phyloP scores from a whole-genome alignment of 148 eudicot genomes.

The Chenopodium suecicum region DNA sequence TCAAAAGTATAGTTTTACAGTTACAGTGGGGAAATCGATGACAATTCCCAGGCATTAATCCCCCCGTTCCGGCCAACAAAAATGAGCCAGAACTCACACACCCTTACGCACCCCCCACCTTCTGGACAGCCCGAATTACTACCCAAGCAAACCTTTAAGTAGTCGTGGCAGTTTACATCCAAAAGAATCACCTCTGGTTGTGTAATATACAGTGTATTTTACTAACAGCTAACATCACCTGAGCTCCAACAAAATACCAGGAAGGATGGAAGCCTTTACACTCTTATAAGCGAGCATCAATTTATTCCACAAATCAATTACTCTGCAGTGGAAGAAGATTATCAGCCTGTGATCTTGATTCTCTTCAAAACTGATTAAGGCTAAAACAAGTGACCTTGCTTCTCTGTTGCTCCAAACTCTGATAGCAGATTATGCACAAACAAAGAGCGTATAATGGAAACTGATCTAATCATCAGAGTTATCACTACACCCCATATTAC shows the following conservation, averaged over 20 bases:
- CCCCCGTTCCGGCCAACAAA: not conserved
- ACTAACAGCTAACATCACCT: not conserved
- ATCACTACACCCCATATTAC: not conserved
- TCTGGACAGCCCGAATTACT: not conserved
- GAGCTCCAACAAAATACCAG: not conserved
- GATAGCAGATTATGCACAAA: not conserved
- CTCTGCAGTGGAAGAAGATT: not conserved
- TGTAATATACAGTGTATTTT: not conserved
- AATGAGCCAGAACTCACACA: not conserved
- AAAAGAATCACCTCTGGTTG: slow-evolving; percentile 6
- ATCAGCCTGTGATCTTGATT: not conserved
- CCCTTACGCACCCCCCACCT: not conserved
- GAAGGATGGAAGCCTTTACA: not conserved
- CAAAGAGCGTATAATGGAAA: not conserved
- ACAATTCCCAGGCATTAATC: not conserved
- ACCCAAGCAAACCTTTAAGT: not conserved
- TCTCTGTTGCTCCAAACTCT: not conserved
- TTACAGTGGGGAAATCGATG: not conserved
- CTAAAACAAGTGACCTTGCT: not conserved
- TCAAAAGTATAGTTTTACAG: not conserved
- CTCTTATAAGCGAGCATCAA: not conserved
- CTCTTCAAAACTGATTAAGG: not conserved
- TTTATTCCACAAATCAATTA: not conserved
- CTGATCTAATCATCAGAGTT: not conserved
- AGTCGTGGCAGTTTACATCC: slow-evolving; percentile 6